Base-by-base conservation (phyloP, 305 asterid species). In the Fraxinus nigra region DNA sequence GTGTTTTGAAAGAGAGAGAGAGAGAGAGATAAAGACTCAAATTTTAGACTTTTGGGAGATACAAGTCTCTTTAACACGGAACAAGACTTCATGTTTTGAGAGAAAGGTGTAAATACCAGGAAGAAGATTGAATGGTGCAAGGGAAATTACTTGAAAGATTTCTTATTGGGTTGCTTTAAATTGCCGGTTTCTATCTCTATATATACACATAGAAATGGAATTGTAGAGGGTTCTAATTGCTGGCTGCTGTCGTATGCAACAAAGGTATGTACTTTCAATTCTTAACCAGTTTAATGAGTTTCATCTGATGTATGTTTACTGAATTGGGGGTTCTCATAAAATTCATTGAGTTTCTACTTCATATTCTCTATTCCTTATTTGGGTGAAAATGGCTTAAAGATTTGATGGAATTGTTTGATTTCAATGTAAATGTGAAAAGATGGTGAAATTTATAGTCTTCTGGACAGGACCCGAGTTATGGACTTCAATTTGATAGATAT, bases 1-100 rank as follows among this genome's bases (percentile, higher is more conserved):
- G 82, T 59, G 30, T 40, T 48, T 14, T 3, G 59, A 24, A 13
- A 28, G 37, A 18, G 78, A 4, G 81, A 67, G 80, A 28, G 72
- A 32, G 76, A 43, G 77, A 6, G 83, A 75, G 78, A 38, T 85
- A 76, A 35, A 48, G 91, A 80, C 86, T 77, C 85, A 22, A 35
- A 75, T 43, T 80, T 80, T 85, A 78, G 83, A 84, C 91, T 85
- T 87, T 84, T 85, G 80, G 76, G 82, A 56, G 74, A 77, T 82
- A 78, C 87, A 83, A 79, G 28, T 90, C 82, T 89, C 84, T 78
- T 77, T 5, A 76, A 88, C 91, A 88, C 94, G 94, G 86, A 85
- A 84, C 37, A 7, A 82, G 83, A 84, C 79, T 79, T 69, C 84
- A 40, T 65, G 26, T 77, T 69, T 69, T 9, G 69, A 28, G 67